These are phyloP conservation scores for Stagonosporopsis rhizophila DNA, from an alignment of 2,329 filamentous ascomycete genomes.

Conservation along the genomic window DNA sequence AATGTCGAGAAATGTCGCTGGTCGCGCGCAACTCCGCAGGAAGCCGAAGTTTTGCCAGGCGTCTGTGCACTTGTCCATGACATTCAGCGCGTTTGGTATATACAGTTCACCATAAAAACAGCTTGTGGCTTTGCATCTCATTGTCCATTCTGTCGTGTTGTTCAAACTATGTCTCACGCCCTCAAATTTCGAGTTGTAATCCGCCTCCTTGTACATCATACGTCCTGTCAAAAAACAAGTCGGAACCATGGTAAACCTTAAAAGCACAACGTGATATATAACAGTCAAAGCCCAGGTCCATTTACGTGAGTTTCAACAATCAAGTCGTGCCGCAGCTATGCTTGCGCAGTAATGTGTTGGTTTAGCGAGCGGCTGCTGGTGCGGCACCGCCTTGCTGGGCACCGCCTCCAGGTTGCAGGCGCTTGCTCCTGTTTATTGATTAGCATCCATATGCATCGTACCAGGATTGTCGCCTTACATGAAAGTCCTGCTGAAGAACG, in stretches of 20 bases:
- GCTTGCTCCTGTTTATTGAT: constrained; percentile 33
- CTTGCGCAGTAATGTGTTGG: not conserved
- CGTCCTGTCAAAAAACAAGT: not conserved
- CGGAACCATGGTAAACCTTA: not conserved
- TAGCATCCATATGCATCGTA: constrained; percentile 7
- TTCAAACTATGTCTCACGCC: constrained; percentile 3
- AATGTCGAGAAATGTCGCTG: constrained; percentile 16
- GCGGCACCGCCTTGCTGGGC: constrained; percentile 19
- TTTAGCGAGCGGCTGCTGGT: constrained; percentile 23
- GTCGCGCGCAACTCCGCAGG: constrained; percentile 7
- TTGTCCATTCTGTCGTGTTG: not conserved
- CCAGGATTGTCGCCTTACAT: constrained; percentile 64
- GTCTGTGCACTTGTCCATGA: constrained; percentile 1
- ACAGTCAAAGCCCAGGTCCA: not conserved
- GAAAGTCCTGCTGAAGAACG: constrained; percentile 74
- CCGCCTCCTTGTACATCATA: not conserved
- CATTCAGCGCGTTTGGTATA: not conserved
- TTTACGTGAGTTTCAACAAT: not conserved
- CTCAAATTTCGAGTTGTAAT: not conserved
- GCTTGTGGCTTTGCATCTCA: not conserved
- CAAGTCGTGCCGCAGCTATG: not conserved
- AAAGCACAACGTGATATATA: constrained; percentile 8
- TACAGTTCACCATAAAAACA: not conserved
- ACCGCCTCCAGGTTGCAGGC: constrained; percentile 25
- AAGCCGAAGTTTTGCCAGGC: constrained; percentile 12